phyloP scores from a whole-genome alignment of 768 basidiomycete genomes.

The Leccinellum albellum region DNA sequence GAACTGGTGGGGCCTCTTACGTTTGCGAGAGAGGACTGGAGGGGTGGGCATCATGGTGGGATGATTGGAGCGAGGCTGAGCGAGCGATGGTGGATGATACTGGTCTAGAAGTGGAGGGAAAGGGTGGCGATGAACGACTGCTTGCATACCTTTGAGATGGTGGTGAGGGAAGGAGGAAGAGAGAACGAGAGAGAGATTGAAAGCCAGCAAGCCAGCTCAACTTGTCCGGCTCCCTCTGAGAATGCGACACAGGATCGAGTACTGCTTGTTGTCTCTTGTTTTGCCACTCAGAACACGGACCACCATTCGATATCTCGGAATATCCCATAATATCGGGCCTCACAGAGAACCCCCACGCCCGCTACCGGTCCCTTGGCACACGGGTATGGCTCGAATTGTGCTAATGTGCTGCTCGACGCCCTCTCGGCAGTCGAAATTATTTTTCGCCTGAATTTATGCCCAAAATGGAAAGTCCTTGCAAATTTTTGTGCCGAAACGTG shows the following conservation, averaged over 20 bases:
- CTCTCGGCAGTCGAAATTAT: not conserved
- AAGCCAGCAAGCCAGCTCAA: conserved; percentile 36
- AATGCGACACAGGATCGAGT: conserved; percentile 32
- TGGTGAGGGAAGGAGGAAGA: conserved; percentile 19
- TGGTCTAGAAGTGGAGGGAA: conserved; percentile 59
- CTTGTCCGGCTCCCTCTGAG: conserved; percentile 27
- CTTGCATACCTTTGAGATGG: conserved; percentile 68
- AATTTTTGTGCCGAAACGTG: conserved; percentile 25
- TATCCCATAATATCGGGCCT: not conserved
- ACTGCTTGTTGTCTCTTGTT: conserved; percentile 29
- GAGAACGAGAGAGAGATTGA: conserved; percentile 33
- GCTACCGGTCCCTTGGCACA: not conserved
- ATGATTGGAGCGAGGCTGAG: conserved; percentile 35
- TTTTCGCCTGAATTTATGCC: conserved; percentile 7
- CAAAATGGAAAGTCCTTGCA: conserved; percentile 8
- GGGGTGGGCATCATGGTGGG: conserved; percentile 71
- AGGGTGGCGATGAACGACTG: conserved; percentile 62
- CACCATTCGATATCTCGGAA: not conserved
- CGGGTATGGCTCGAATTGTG: not conserved
- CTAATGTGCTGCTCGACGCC: not conserved
- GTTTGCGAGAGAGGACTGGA: conserved; percentile 70
- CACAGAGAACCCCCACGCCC: not conserved
- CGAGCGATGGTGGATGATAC: conserved; percentile 59
- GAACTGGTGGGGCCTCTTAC: conserved; percentile 77
- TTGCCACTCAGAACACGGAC: conserved; percentile 16